Evolutionary conservation across 75 land plant species (phyloP).

Genomic region (Azolla pinnata): DNA sequence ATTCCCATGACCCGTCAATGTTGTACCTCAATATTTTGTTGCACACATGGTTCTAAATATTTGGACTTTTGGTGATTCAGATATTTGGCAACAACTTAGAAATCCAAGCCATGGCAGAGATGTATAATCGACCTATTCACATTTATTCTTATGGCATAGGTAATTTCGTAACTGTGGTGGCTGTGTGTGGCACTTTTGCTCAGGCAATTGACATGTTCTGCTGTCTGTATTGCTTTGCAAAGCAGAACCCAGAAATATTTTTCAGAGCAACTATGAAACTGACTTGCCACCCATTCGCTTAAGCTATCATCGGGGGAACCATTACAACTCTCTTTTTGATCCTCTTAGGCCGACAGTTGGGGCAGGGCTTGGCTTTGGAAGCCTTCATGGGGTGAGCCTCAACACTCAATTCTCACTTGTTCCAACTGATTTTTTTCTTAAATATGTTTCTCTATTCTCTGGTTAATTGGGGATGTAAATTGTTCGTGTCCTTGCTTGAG

Average conservation of each 20-base stretch:
- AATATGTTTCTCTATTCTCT: too few species aligned
- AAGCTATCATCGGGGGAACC: conserved; percentile 93
- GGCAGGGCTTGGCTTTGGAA: conserved; percentile 95
- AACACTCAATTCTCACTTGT: neutral
- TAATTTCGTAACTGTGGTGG: conserved; percentile 14
- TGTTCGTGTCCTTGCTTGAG: too few species aligned
- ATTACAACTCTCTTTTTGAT: conserved; percentile 94
- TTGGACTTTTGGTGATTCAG: conserved; percentile 24
- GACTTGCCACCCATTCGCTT: conserved; percentile 88
- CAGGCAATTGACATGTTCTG: conserved; percentile 1
- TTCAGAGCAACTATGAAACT: conserved; percentile 83
- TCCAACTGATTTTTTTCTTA: too few species aligned
- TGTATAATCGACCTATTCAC: conserved; percentile 97
- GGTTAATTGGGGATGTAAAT: too few species aligned
- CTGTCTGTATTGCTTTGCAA: neutral
- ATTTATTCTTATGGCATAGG: conserved; percentile 92
- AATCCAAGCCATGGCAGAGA: conserved; percentile 95
- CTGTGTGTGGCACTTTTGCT: too few species aligned
- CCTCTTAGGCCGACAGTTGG: conserved; percentile 77
- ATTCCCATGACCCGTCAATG: neutral
- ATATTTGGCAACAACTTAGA: conserved; percentile 97
- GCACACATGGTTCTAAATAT: neutral
- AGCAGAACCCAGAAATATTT: conserved; percentile 95
- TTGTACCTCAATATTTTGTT: neutral
- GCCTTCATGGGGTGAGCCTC: conserved; percentile 77